These are phyloP conservation scores for Nakazawaea wickerhamii DNA, from an alignment of 805 yeast genomes.

Conservation along the genomic window DNA sequence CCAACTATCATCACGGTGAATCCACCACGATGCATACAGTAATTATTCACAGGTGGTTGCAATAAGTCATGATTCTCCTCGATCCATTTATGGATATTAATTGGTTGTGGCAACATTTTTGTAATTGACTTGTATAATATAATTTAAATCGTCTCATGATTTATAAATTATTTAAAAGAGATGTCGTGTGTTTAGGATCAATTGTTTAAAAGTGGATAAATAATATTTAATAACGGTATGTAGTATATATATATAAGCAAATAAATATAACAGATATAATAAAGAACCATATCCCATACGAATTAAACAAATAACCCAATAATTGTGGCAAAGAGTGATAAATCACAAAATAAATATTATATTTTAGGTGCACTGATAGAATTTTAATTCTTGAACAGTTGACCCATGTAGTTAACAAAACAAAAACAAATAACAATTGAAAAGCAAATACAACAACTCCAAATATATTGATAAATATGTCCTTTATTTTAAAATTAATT, in stretches of 20 bases:
- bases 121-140: background rate
- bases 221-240: background rate
- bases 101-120: slow-evolving; percentile 56
- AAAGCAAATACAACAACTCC: background rate
- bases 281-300: too few relatives aligned
- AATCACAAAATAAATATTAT: slow-evolving; percentile 1
- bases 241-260: background rate
- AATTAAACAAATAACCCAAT: too few relatives aligned
- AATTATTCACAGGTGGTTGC: slow-evolving; percentile 91
- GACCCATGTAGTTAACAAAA: too few relatives aligned
- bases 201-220: background rate
- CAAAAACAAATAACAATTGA: background rate
- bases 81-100: slow-evolving; percentile 78
- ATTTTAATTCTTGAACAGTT: too few relatives aligned
- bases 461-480: background rate
- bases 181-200: too few relatives aligned
- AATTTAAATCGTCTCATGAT: background rate
- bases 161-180: too few relatives aligned
- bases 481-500: background rate
- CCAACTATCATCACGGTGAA: slow-evolving; percentile 94
- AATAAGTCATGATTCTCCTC: slow-evolving; percentile 67
- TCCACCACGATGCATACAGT: slow-evolving; percentile 85
- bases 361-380: background rate
- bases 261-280: background rate
- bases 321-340: too few relatives aligned